Conservation (phyloP, 805 yeast genomes). For the Nakazawaea wickerhamii region DNA sequence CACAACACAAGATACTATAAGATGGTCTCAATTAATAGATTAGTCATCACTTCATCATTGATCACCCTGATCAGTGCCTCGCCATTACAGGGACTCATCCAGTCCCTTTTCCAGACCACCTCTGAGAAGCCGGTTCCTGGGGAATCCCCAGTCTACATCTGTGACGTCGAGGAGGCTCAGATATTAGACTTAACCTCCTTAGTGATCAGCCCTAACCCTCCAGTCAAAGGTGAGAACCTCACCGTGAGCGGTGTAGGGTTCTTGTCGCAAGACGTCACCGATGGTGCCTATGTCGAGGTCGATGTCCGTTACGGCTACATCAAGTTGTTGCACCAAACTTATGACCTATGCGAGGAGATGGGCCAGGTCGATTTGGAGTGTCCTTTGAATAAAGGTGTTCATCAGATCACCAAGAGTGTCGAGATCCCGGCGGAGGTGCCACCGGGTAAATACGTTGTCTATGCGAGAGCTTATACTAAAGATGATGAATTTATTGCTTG, state of each 20-base stretch:
- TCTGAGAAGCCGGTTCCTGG: constrained; percentile 77
- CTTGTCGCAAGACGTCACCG: constrained; percentile 49
- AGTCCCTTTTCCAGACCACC: constrained; percentile 6
- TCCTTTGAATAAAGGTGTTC: constrained; percentile 70
- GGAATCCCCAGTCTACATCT: constrained; percentile 74
- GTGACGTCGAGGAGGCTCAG: constrained; percentile 65
- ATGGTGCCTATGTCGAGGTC: constrained; percentile 93
- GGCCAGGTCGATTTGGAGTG: constrained; percentile 80
- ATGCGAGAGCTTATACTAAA: constrained; percentile 84
- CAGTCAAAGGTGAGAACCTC: constrained; percentile 76
- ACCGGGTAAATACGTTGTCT: constrained; percentile 85
- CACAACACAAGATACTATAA: not conserved
- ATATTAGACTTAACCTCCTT: constrained; percentile 56
- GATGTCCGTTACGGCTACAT: constrained; percentile 92
- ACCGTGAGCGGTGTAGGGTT: constrained; percentile 73
- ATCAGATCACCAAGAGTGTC: constrained; percentile 62
- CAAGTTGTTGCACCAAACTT: constrained; percentile 80
- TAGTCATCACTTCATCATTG: not conserved
- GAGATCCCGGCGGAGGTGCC: constrained; percentile 91
- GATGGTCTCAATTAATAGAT: constrained; percentile 4
- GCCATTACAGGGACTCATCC: constrained; percentile 20
- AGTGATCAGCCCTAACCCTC: constrained; percentile 78
- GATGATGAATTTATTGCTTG: constrained; percentile 83
- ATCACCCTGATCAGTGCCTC: constrained; percentile 26
- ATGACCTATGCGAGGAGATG: constrained; percentile 86